phyloP scores from a whole-genome alignment of 345 rosid genomes.

The Citrus australasica region DNA sequence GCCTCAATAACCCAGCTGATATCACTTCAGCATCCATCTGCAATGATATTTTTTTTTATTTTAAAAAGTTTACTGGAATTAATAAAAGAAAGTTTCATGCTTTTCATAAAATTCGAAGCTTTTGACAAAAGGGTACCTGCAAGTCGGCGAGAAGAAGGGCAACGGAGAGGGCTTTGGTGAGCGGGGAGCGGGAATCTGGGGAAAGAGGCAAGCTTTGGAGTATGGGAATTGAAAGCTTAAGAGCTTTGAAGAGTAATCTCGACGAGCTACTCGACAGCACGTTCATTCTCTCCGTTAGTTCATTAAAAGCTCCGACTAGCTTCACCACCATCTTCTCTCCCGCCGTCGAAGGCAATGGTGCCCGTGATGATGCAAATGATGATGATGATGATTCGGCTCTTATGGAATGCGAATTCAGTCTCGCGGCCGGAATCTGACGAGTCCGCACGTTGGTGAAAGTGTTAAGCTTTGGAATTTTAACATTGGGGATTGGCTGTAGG shows the following conservation, averaged over 20 bases:
- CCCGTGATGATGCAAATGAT: not conserved
- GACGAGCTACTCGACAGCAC: constrained; percentile 78
- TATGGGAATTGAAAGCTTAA: constrained; percentile 84
- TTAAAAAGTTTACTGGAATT: not conserved
- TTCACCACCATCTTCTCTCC: constrained; percentile 98
- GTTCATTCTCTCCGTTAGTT: constrained; percentile 82
- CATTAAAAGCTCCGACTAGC: constrained; percentile 92
- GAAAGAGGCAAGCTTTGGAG: constrained; percentile 60
- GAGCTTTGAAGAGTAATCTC: constrained; percentile 66
- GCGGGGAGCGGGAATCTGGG: constrained; percentile 69
- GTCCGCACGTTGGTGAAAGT: not conserved
- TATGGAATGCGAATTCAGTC: not conserved
- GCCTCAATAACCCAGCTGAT: constrained; percentile 76
- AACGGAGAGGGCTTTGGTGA: constrained; percentile 74
- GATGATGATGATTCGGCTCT: constrained; percentile 5
- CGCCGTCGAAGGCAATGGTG: constrained; percentile 6
- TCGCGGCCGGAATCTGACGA: not conserved
- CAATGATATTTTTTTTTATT: not conserved
- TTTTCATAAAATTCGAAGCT: not conserved
- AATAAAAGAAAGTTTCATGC: not conserved
- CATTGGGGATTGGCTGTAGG: not conserved
- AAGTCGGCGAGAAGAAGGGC: constrained; percentile 83
- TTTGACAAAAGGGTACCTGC: constrained; percentile 45
- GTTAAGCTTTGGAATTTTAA: not conserved
- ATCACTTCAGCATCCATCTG: constrained; percentile 99